Percentiles rank a stretch among this genome's conserved stretches.
Conservation (phyloP, 805 yeast genomes). For the Hanseniaspora meyeri region DNA sequence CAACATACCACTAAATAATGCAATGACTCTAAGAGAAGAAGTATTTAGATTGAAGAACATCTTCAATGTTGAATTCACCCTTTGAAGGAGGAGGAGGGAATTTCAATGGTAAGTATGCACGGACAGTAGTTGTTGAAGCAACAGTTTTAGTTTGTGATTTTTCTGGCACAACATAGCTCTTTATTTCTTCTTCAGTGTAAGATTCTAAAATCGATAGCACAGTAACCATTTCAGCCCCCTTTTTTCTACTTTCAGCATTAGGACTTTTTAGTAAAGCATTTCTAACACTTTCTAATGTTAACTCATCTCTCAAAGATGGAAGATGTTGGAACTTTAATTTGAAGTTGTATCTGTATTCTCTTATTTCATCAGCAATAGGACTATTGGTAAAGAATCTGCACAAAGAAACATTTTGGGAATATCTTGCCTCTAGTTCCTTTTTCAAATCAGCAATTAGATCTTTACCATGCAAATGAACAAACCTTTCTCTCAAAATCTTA, state of each 20-base stretch:
- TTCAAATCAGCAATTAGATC: slow-evolving; percentile 60
- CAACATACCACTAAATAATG: not conserved
- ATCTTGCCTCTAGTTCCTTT: slow-evolving; percentile 71
- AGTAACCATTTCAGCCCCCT: slow-evolving; percentile 50
- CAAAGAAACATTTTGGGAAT: slow-evolving; percentile 54
- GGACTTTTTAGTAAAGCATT: slow-evolving; percentile 40
- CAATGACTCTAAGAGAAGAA: slow-evolving; percentile 41
- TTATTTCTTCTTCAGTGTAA: slow-evolving; percentile 19
- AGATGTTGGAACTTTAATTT: slow-evolving; percentile 40
- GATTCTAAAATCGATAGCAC: slow-evolving; percentile 48
- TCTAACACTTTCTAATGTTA: slow-evolving; percentile 56
- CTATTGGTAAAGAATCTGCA: slow-evolving; percentile 42
- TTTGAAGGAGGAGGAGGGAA: slow-evolving; percentile 64
- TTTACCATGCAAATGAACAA: slow-evolving; percentile 62
- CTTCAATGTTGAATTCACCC: slow-evolving; percentile 73
- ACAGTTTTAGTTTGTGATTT: slow-evolving; percentile 17
- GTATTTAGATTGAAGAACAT: slow-evolving; percentile 60
- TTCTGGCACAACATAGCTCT: slow-evolving; percentile 12
- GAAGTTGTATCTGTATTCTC: slow-evolving; percentile 37
- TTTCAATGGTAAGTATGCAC: slow-evolving; percentile 51
- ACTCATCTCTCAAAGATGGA: slow-evolving; percentile 59
- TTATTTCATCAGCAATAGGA: slow-evolving; percentile 40
- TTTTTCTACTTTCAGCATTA: slow-evolving; percentile 36
- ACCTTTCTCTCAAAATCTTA: slow-evolving; percentile 56
- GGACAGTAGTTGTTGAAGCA: slow-evolving; percentile 22